These are phyloP conservation scores for Sinapis alba DNA, from an alignment of 441 rosid genomes.

Conservation along the genomic window DNA sequence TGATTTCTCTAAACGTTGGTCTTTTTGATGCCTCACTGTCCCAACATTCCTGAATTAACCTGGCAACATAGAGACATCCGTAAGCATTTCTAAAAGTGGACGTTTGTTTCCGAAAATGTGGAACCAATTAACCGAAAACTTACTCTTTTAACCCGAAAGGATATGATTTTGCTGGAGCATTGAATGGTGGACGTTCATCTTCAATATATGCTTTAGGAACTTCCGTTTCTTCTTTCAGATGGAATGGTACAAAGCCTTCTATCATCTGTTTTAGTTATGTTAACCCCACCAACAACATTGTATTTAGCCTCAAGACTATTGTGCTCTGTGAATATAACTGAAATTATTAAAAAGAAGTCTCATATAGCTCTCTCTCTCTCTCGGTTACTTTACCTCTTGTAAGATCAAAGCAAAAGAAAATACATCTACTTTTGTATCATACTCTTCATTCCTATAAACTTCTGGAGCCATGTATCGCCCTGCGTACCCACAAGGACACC, in stretches of 20 bases:
- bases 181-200: slow-evolving; percentile 75
- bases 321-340: neutral
- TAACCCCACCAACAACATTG: slow-evolving; percentile 13
- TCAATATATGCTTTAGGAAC: slow-evolving; percentile 69
- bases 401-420: slow-evolving; percentile 79
- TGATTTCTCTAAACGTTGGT: slow-evolving; percentile 69
- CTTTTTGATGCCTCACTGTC: slow-evolving; percentile 60
- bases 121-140: slow-evolving; percentile 5
- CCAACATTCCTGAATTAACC: slow-evolving; percentile 80
- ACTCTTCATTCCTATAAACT: slow-evolving; percentile 74
- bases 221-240: slow-evolving; percentile 55
- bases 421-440: slow-evolving; percentile 75
- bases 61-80: slow-evolving; percentile 22
- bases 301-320: neutral
- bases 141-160: slow-evolving; percentile 63
- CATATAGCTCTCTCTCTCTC: neutral
- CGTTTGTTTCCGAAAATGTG: neutral
- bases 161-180: slow-evolving; percentile 56
- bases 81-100: neutral
- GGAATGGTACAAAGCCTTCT: slow-evolving; percentile 75
- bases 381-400: slow-evolving; percentile 59
- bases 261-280: slow-evolving; percentile 58
- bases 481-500: slow-evolving; percentile 21
- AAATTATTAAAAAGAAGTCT: neutral
- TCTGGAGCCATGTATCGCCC: slow-evolving; percentile 85